These are phyloP conservation scores for Hypomontagnella submonticulosa DNA, from an alignment of 495 filamentous ascomycete genomes.

Conservation along the genomic window DNA sequence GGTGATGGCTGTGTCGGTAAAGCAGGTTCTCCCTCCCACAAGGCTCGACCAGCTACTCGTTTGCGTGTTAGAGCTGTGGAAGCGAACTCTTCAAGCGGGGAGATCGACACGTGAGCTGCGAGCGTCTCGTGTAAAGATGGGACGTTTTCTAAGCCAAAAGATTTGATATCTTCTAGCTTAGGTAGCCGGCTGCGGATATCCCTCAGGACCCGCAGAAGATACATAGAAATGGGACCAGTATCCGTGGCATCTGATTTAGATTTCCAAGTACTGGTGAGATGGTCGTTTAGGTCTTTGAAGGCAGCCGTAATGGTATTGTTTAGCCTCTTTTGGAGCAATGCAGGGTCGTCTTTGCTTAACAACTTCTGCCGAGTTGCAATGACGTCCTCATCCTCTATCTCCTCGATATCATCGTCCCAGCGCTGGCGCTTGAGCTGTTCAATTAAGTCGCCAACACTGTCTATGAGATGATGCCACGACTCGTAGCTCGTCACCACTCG, in stretches of 20 bases:
- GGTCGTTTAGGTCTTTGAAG: constrained; percentile 67
- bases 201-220: constrained; percentile 79
- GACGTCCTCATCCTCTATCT: constrained; percentile 77
- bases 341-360: constrained; percentile 79
- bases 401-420: constrained; percentile 83
- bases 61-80: constrained; percentile 52
- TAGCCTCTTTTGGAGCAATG: constrained; percentile 69
- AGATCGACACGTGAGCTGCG: constrained; percentile 49
- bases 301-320: constrained; percentile 65
- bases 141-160: constrained; percentile 63
- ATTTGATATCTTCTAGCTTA: constrained; percentile 50
- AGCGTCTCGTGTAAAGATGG: constrained; percentile 69
- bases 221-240: constrained; percentile 68
- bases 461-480: constrained; percentile 73
- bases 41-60: constrained; percentile 60
- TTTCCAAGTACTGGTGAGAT: constrained; percentile 61
- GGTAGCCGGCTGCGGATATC: constrained; percentile 77
- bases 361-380: constrained; percentile 71
- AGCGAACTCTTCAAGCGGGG: constrained; percentile 56
- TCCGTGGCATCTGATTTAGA: constrained; percentile 55
- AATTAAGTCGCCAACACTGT: constrained; percentile 68
- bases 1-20: constrained; percentile 87
- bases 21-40: constrained; percentile 83
- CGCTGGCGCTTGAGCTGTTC: constrained; percentile 71
- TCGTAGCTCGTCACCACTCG: constrained; percentile 68